Conservation (phyloP, 208 protist species). For the Plasmodiophora brassicae region DNA sequence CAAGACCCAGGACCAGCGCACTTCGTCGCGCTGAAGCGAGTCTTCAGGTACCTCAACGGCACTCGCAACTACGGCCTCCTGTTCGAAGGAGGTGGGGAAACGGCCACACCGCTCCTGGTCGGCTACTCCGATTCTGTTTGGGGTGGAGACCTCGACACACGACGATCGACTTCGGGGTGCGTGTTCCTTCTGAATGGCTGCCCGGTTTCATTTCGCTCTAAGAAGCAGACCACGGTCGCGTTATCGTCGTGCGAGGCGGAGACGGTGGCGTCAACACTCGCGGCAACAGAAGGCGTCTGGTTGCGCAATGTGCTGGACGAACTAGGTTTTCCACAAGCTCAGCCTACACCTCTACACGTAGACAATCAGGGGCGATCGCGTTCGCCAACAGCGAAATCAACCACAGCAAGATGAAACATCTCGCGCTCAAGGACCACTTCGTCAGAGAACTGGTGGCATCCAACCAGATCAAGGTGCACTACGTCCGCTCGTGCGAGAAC, state of each 20-base stretch:
- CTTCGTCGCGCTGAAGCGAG: slow-evolving; percentile 14
- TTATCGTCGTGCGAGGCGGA: not conserved
- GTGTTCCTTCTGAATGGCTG: not conserved
- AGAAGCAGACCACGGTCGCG: not conserved
- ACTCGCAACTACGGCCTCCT: not conserved
- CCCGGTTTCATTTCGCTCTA: not conserved
- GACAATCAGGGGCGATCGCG: not conserved
- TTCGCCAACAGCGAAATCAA: not conserved
- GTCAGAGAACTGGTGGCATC: not conserved
- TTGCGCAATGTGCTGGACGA: not conserved
- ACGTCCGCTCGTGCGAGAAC: not conserved
- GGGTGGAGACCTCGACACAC: not conserved
- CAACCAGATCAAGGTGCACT: not conserved
- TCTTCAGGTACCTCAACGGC: not conserved
- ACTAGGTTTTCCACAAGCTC: not conserved
- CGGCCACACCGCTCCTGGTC: not conserved
- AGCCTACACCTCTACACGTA: not conserved
- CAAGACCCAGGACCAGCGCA: not conserved
- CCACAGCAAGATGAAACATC: slow-evolving; percentile 21
- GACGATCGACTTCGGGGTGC: not conserved
- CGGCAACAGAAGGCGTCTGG: not conserved
- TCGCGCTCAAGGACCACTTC: not conserved
- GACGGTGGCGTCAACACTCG: not conserved
- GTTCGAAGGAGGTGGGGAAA: not conserved
- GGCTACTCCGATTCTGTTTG: not conserved